Evolutionary conservation across 139 green algal genomes (phyloP), one percentile per base, ranked within the genome.

Genomic region (Coccomyxa sp.): DNA sequence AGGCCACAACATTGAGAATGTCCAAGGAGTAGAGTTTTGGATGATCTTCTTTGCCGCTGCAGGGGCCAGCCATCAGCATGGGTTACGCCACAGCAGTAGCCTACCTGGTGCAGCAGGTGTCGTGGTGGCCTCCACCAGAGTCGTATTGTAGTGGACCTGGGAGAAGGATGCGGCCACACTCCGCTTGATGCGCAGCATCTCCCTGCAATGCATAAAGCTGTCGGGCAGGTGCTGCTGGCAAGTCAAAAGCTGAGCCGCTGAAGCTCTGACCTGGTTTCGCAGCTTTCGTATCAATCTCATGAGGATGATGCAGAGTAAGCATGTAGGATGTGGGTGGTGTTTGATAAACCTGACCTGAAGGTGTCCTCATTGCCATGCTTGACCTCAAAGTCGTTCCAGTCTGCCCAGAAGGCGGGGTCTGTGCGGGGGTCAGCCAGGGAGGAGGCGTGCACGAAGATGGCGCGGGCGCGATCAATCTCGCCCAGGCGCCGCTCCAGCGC

Each of bases 161-260:
- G 81, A 89, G 86, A 92, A 97, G 75, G 88, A 89, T 6, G 96
- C 92, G 0, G 84, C 83, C 41, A 97, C 95, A 22, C 81, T 94
- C 73, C 96, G 86, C 86, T 97, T 97, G 81, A 99, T 97, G 39
- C 97, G 91, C 83, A 98, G 90, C 97, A 99, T 99, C 82, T 99
- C 97, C 38, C 93, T 86, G 87, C 97, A 97, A 7, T 22, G 27
- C 50, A 1, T 2, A 5, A 64, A n/a, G n/a, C n/a, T n/a, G n/a
- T n/a, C n/a, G n/a, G n/a, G n/a, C n/a, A n/a, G n/a, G n/a, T n/a
- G n/a, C n/a, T n/a, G n/a, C n/a, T n/a, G n/a, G n/a, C n/a, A n/a
- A n/a, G n/a, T n/a, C n/a, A n/a, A n/a, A n/a, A n/a, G n/a, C n/a
- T n/a, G n/a, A n/a, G n/a, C n/a, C n/a, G n/a, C n/a, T n/a, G n/a